phyloP scores from a whole-genome alignment of 1,284 basidiomycete genomes.

The Microstroma glucosiphilum region DNA sequence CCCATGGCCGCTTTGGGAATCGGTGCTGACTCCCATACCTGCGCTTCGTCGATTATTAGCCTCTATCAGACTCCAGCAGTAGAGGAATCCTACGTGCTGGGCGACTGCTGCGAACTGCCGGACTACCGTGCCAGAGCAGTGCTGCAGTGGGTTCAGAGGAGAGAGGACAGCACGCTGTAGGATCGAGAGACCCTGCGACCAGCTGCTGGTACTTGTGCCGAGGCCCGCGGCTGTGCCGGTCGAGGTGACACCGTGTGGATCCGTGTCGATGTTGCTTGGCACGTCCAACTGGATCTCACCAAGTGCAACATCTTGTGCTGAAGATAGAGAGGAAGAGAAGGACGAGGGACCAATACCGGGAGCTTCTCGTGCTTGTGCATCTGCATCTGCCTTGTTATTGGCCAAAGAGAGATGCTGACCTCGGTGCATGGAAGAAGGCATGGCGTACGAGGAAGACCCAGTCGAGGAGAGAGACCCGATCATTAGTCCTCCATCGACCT shows the following conservation, averaged over 20 bases:
- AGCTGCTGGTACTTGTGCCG: constrained; percentile 49
- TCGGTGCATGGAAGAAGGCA: constrained; percentile 1
- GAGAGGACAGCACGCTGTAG: constrained; percentile 76
- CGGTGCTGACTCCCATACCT: not conserved
- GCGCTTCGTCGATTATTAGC: constrained; percentile 57
- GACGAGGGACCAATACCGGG: not conserved
- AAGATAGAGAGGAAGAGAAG: not conserved
- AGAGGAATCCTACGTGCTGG: constrained; percentile 82
- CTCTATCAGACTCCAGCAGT: constrained; percentile 89
- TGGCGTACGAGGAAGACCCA: not conserved
- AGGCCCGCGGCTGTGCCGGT: not conserved
- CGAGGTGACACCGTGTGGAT: not conserved
- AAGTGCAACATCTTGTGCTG: too few relatives aligned
- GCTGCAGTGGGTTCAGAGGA: constrained; percentile 72
- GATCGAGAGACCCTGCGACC: constrained; percentile 76
- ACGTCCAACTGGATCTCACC: not conserved
- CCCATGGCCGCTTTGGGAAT: not conserved
- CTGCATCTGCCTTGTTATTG: too few relatives aligned
- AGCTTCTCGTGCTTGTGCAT: too few relatives aligned
- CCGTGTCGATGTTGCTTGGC: not conserved
- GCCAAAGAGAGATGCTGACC: not conserved
- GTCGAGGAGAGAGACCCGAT: constrained; percentile 1
- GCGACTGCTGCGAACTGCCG: constrained; percentile 90
- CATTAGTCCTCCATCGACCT: constrained; percentile 7
- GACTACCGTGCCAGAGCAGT: constrained; percentile 76